These are phyloP conservation scores for Aureoboletus auriporus DNA, from an alignment of 768 basidiomycete genomes.

Conservation along the genomic window DNA sequence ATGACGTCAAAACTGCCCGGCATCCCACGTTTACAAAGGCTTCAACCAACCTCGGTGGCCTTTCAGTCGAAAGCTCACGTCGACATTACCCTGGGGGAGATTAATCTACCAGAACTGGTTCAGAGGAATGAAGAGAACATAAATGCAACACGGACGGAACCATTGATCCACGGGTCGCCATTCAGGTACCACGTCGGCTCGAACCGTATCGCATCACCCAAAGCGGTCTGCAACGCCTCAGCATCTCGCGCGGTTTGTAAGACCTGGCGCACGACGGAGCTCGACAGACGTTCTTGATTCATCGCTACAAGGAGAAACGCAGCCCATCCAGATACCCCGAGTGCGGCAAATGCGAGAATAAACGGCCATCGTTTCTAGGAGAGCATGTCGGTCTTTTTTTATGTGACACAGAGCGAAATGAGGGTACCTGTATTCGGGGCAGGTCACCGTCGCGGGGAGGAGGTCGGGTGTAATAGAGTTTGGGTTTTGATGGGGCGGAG, in stretches of 20 bases:
- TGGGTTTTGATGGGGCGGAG: constrained; percentile 41
- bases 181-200: constrained; percentile 53
- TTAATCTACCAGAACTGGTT: constrained; percentile 48
- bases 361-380: constrained; percentile 52
- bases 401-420: neutral
- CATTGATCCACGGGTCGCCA: constrained; percentile 68
- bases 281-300: constrained; percentile 75
- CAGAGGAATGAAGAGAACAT: neutral
- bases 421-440: constrained; percentile 38
- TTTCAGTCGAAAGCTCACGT: constrained; percentile 71
- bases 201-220: constrained; percentile 55
- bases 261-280: constrained; percentile 68
- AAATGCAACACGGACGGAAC: constrained; percentile 47
- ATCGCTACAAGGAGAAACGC: constrained; percentile 65
- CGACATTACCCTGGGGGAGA: constrained; percentile 71
- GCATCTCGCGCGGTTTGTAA: constrained; percentile 56
- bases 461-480: constrained; percentile 42
- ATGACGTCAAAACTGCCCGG: neutral
- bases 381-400: neutral
- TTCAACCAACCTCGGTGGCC: constrained; percentile 57
- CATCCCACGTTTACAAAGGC: neutral
- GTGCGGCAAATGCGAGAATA: constrained; percentile 42
- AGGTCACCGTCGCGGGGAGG: constrained; percentile 32
- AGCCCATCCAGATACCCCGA: constrained; percentile 62
- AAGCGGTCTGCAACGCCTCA: constrained; percentile 41